Evolutionary conservation across 306 rosid genomes (phyloP).

Genomic region (Lathyrus aphaca): DNA sequence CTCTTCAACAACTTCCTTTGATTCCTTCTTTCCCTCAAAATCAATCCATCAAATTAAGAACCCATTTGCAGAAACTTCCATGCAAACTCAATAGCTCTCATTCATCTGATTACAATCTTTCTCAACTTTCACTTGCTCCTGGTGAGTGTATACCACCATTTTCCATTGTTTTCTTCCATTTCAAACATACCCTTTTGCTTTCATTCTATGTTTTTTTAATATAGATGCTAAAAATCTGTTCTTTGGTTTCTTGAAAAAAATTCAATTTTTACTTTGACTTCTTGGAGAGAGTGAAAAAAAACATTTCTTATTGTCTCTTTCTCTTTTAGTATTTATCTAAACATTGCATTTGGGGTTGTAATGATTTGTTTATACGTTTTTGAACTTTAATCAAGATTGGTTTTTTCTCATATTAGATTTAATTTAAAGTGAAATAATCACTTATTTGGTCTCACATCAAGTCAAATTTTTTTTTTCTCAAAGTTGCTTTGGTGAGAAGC

Average conservation of each 20-base stretch:
- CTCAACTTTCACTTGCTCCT: conserved; percentile 47
- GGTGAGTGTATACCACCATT: conserved; percentile 40
- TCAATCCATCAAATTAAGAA: conserved; percentile 54
- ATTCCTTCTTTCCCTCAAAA: conserved; percentile 69
- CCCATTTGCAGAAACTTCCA: conserved; percentile 75
- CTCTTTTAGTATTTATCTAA: background rate
- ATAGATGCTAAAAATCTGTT: conserved; percentile 12
- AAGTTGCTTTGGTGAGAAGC: conserved; percentile 15
- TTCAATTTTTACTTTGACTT: conserved; percentile 11
- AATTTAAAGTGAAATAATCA: conserved; percentile 21
- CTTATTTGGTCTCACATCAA: conserved; percentile 21
- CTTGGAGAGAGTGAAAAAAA: background rate
- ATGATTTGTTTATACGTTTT: background rate
- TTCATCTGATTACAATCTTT: conserved; percentile 62
- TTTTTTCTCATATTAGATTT: conserved; percentile 13
- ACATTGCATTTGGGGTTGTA: conserved; percentile 30
- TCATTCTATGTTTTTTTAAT: conserved; percentile 38
- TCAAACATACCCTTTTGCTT: conserved; percentile 36
- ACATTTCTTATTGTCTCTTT: conserved; percentile 3
- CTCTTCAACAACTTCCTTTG: conserved; percentile 74
- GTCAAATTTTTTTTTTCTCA: conserved; percentile 10
- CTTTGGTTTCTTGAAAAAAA: background rate
- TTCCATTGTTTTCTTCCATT: conserved; percentile 27
- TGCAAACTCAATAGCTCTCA: conserved; percentile 64
- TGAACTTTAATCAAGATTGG: conserved; percentile 7